Evolutionary conservation across 1,284 basidiomycete genomes (phyloP).

Genomic region (Malassezia pachydermatis): DNA sequence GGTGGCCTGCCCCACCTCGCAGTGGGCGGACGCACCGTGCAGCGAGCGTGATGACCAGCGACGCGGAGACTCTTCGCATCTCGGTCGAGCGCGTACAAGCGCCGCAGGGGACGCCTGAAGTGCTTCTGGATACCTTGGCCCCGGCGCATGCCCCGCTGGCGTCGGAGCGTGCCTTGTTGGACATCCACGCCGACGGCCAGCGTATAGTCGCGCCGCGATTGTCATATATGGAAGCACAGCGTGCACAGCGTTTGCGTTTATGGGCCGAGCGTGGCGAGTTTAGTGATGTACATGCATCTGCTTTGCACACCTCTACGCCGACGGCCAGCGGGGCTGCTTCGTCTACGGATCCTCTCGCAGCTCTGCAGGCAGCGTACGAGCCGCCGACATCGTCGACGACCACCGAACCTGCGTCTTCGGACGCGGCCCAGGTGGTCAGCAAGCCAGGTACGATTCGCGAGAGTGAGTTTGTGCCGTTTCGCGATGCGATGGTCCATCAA

Average conservation of each 20-base stretch:
- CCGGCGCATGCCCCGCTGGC: conserved; percentile 1
- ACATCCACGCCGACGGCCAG: conserved; percentile 12
- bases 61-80: too few relatives aligned
- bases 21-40: too few relatives aligned
- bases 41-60: too few relatives aligned
- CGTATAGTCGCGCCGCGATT: not conserved
- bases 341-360: not conserved
- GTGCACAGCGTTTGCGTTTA: conserved; percentile 20
- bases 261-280: conserved; percentile 41
- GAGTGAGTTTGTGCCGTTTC: conserved; percentile 26
- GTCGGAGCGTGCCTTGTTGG: conserved; percentile 13
- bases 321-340: not conserved
- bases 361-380: not conserved
- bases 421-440: not conserved
- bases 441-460: conserved; percentile 27
- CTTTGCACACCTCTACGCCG: not conserved
- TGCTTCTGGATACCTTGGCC: not conserved
- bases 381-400: not conserved
- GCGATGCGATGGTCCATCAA: conserved; percentile 23
- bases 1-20: not conserved
- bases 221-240: conserved; percentile 2
- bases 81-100: not conserved
- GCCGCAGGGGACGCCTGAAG: not conserved
- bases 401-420: not conserved
- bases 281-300: conserved; percentile 17